Evolutionary conservation across 305 asterid species (phyloP).

Genomic region (Fraxinus angustifolia): DNA sequence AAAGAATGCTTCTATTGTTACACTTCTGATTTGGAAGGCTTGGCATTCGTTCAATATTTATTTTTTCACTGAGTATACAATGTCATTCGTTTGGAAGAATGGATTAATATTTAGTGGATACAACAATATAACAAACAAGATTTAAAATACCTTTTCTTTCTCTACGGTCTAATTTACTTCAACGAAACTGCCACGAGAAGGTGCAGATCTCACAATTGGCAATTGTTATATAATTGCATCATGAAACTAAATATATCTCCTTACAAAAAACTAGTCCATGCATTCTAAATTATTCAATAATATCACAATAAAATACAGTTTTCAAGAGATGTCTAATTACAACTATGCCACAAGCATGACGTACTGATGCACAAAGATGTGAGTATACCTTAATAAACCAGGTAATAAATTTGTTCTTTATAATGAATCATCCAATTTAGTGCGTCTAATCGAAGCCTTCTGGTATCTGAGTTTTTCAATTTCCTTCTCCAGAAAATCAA

Average conservation of each 20-base stretch:
- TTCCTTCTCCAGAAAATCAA: conserved; percentile 71
- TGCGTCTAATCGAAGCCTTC: conserved; percentile 58
- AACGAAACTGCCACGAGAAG: not conserved
- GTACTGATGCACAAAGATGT: not conserved
- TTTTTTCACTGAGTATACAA: not conserved
- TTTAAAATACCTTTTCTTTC: not conserved
- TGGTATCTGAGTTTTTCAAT: conserved; percentile 57
- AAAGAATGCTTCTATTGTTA: not conserved
- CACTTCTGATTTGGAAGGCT: not conserved
- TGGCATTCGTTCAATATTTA: not conserved
- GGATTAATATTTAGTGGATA: not conserved
- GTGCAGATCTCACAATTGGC: not conserved
- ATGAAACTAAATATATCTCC: not conserved
- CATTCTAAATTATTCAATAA: not conserved
- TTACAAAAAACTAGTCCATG: not conserved
- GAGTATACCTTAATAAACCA: conserved; percentile 1
- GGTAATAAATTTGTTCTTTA: conserved; percentile 17
- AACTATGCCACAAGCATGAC: not conserved
- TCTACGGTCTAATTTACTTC: not conserved
- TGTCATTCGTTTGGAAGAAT: not conserved
- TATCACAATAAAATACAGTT: not conserved
- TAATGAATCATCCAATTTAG: conserved; percentile 30
- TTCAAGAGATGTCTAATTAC: not conserved
- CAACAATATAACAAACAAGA: not conserved
- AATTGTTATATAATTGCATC: not conserved